A percentile compares a stretch with the other conserved stretches of the same genome.
phyloP scores from a whole-genome alignment of 108 stramenopile species.

The Cyclotella distinguenda region DNA sequence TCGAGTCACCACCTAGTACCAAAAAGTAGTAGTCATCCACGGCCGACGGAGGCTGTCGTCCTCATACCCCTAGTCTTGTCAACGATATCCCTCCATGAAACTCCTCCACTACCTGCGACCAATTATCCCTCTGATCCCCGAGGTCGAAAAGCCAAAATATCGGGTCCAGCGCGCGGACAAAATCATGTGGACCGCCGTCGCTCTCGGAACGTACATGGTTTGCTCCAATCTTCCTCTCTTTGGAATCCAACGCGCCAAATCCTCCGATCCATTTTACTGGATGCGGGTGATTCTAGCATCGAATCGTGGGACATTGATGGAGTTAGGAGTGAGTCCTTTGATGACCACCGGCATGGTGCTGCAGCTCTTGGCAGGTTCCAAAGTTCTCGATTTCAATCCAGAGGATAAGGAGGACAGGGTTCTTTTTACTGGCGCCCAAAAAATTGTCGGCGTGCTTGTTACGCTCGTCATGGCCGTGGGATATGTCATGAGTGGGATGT shows the following conservation, averaged over 20 bases:
- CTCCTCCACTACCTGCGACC: conserved; percentile 77
- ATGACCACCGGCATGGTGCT: conserved; percentile 94
- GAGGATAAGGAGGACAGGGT: conserved; percentile 97
- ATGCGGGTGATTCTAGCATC: conserved; percentile 99
- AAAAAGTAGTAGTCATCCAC: too few relatives aligned
- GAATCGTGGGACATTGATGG: conserved; percentile 99
- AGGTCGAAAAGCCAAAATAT: conserved; percentile 65
- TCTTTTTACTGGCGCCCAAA: conserved; percentile 97
- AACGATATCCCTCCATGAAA: too few relatives aligned
- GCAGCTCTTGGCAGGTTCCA: conserved; percentile 93
- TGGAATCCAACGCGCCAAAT: conserved; percentile 93
- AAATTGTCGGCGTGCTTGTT: conserved; percentile 98
- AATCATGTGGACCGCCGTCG: conserved; percentile 95
- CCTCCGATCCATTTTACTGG: conserved; percentile 99
- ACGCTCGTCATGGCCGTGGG: conserved; percentile 95
- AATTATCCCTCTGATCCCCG: conserved; percentile 67
- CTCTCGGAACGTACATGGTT: conserved; percentile 97
- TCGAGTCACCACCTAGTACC: too few relatives aligned
- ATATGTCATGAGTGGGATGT: conserved; percentile 98
- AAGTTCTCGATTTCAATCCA: conserved; percentile 96
- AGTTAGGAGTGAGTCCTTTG: conserved; percentile 98
- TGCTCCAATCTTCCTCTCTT: conserved; percentile 99
- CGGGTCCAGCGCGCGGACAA: conserved; percentile 91
- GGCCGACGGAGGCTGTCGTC: too few relatives aligned
- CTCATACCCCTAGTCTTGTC: too few relatives aligned